phyloP scores from a whole-genome alignment of 768 basidiomycete genomes.

The Podaxis sp. region DNA sequence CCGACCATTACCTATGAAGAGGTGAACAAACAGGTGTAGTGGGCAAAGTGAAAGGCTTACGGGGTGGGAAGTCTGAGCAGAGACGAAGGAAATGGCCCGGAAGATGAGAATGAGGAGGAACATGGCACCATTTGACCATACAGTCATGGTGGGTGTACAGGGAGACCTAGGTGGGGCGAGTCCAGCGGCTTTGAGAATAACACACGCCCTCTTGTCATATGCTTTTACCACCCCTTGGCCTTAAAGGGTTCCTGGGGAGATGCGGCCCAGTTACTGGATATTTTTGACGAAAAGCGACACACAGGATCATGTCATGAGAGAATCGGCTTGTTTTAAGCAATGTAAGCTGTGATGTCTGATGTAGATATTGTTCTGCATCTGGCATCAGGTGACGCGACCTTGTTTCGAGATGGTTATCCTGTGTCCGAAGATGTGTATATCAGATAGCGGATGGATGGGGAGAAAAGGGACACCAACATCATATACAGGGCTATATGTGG shows the following conservation, averaged over 20 bases:
- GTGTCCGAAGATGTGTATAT: no score
- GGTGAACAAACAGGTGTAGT: background rate
- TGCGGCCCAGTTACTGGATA: background rate
- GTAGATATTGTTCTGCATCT: background rate
- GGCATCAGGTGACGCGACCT: background rate
- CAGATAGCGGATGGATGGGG: no score
- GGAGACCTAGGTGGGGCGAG: background rate
- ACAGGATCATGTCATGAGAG: background rate
- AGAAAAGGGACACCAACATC: no score
- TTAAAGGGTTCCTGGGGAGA: background rate
- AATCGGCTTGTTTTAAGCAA: conserved; percentile 1
- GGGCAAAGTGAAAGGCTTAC: conserved; percentile 10
- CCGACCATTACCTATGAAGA: conserved; percentile 38
- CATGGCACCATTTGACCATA: background rate
- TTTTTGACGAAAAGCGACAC: background rate
- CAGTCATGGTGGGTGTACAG: background rate
- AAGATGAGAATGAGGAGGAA: background rate
- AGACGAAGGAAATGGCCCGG: conserved; percentile 2
- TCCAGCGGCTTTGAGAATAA: background rate
- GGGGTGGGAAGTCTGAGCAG: conserved; percentile 16
- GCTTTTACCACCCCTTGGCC: background rate
- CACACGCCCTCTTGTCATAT: background rate
- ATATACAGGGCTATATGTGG: no score
- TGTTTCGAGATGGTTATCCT: no score
- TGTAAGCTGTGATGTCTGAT: background rate